Base-by-base conservation (phyloP, 2,329 filamentous ascomycete genomes). In the Cladobotryum protrusum region DNA sequence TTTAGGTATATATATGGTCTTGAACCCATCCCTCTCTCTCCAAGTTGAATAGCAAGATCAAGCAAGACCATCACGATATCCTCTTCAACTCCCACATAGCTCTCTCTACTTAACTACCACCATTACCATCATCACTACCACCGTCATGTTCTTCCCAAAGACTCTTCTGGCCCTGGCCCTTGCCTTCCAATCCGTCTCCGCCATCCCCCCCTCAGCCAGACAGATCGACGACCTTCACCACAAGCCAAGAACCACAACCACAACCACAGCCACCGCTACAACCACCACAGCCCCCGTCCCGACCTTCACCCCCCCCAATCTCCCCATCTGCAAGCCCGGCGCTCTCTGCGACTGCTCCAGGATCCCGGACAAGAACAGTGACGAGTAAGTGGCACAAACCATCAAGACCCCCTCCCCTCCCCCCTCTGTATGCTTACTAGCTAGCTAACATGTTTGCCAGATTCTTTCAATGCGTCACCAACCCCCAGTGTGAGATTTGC, bases 391-490 rank as follows among this genome's bases (percentile, higher is more conserved):
- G 11, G 7, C 20, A 24, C 20, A 24, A 24, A 24, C 20, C 7
- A 7, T 24, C 7, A 24, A 24, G 7, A 24, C 20, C 14, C 11
- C 33, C 3, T 6, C 19, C 17, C 37, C 1, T 14, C 14, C n/a
- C 24, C 24, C 24, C 24, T 20, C 37, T 24, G 20, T 12, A 20
- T 44, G 33, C 18, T 3, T 9, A 19, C n/a, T 12, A 33, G 14
- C 13, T 42, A 45, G 4, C 5, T 4, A n/a, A 43, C 5, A 1
- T 20, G 3, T 13, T 0, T 29, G 11, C 4, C 11, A 64, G 62
- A 42, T 64, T 58, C 47, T 61, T 62, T n/a, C 59, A 64, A 45
- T 64, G 62, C 43, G 37, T 64, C 42, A 58, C 62, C 3, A 58
- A 62, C 14, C 48, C 57, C 3, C 49, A 49, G 11, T 64, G 62